These are phyloP conservation scores for Claviceps arundinis DNA, from an alignment of 2,329 filamentous ascomycete species.

Conservation along the genomic window DNA sequence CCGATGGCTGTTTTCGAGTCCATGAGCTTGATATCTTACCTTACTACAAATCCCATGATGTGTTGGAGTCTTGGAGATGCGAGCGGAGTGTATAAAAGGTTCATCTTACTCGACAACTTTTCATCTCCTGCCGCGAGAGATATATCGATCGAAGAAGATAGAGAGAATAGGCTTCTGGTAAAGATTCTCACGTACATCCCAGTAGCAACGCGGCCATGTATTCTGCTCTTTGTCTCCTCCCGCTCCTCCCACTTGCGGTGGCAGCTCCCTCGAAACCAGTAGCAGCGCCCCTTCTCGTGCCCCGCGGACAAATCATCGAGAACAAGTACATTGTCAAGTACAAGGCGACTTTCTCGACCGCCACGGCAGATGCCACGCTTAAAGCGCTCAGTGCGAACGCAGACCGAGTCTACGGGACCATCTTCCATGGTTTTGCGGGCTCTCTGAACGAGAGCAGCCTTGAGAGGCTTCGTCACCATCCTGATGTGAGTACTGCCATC, in stretches of 20 bases:
- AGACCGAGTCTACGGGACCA: constrained; percentile 12
- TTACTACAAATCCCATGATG: no score
- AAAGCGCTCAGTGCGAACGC: constrained; percentile 9
- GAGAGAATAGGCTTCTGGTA: no score
- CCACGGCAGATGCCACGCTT: constrained; percentile 8
- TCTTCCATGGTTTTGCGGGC: constrained; percentile 13
- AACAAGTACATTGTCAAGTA: constrained; percentile 20
- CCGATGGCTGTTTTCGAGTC: no score
- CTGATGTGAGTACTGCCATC: constrained; percentile 9
- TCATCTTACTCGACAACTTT: no score
- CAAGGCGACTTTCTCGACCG: constrained; percentile 8
- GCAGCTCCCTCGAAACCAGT: constrained; percentile 9
- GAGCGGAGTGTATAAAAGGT: no score
- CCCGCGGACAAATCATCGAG: constrained; percentile 10
- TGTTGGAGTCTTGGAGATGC: no score
- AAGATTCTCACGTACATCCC: background rate
- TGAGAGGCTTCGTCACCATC: constrained; percentile 12
- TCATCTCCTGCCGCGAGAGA: no score
- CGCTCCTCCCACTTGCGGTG: constrained; percentile 11
- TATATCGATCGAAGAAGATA: no score
- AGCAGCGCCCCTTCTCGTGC: constrained; percentile 13
- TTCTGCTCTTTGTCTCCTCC: constrained; percentile 7
- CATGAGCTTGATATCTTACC: no score
- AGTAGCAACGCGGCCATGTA: background rate
- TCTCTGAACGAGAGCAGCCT: constrained; percentile 10